A percentile compares a stretch with the other conserved stretches of the same genome.
Conservation (phyloP, 1,284 basidiomycete species). For the Ceratobasidium papillatum region DNA sequence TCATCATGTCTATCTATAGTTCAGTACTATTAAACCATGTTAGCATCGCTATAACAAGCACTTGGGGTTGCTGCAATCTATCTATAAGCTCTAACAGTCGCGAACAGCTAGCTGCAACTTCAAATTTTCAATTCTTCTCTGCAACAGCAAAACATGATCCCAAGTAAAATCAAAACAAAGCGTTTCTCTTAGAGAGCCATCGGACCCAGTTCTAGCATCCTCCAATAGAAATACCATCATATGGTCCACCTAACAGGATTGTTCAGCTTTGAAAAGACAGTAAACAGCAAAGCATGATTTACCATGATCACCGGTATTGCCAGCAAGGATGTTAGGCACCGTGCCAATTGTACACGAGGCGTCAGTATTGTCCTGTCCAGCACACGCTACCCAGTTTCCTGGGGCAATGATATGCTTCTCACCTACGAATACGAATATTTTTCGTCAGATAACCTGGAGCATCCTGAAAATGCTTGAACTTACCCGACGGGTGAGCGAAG, state of each 20-base stretch:
- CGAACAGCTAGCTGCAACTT: too few relatives aligned
- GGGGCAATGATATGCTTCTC: constrained; percentile 36
- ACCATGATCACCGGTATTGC: constrained; percentile 41
- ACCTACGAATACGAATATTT: constrained; percentile 2
- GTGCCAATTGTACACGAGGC: constrained; percentile 42
- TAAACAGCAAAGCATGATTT: neutral
- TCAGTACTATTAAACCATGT: too few relatives aligned
- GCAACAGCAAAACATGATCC: too few relatives aligned
- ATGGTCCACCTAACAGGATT: constrained; percentile 19
- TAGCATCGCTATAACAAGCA: too few relatives aligned
- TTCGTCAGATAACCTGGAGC: neutral
- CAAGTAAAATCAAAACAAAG: too few relatives aligned
- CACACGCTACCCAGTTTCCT: constrained; percentile 42
- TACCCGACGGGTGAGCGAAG: constrained; percentile 40
- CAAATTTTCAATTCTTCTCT: too few relatives aligned
- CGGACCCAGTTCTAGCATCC: neutral
- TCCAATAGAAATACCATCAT: constrained; percentile 26
- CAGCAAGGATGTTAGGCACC: constrained; percentile 40
- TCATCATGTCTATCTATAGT: too few relatives aligned
- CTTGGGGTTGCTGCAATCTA: too few relatives aligned
- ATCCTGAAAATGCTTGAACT: neutral
- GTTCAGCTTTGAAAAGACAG: neutral
- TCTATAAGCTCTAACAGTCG: too few relatives aligned
- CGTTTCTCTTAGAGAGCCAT: too few relatives aligned
- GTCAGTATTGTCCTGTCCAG: constrained; percentile 44